Evolutionary conservation across 2,329 filamentous ascomycete species (phyloP).

Genomic region (Emergomyces africanus): DNA sequence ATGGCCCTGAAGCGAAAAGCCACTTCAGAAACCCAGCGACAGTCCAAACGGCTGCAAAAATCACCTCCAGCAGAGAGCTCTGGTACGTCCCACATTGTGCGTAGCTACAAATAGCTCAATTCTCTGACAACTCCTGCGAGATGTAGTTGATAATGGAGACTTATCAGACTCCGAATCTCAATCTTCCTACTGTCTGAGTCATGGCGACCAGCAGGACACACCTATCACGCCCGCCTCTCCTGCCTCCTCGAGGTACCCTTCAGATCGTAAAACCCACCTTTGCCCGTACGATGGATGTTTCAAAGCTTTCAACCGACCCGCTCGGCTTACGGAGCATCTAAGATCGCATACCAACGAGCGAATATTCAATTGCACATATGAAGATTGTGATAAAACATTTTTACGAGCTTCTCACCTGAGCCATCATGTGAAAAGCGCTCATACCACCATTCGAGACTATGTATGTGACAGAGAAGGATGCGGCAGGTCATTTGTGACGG

Average conservation of each 20-base stretch:
- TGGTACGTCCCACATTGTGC: slow-evolving; percentile 12
- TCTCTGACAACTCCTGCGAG: slow-evolving; percentile 29
- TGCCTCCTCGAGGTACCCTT: slow-evolving; percentile 38
- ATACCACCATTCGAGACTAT: slow-evolving; percentile 58
- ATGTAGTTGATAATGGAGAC: slow-evolving; percentile 21
- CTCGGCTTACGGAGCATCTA: slow-evolving; percentile 64
- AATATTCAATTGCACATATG: slow-evolving; percentile 58
- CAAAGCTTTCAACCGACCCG: slow-evolving; percentile 80
- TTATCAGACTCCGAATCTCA: slow-evolving; percentile 24
- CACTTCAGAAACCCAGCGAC: slow-evolving; percentile 14
- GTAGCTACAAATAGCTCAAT: slow-evolving; percentile 23
- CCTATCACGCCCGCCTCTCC: slow-evolving; percentile 41
- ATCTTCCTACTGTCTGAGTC: slow-evolving; percentile 19
- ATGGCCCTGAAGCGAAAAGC: slow-evolving; percentile 28
- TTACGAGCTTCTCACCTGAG: slow-evolving; percentile 75
- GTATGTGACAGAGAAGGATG: slow-evolving; percentile 61
- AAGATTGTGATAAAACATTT: slow-evolving; percentile 69
- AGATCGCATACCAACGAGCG: slow-evolving; percentile 78
- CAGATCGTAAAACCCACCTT: slow-evolving; percentile 60
- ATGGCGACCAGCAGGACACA: slow-evolving; percentile 28
- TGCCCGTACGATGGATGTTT: slow-evolving; percentile 63
- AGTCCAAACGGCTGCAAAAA: slow-evolving; percentile 22
- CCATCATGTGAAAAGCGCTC: slow-evolving; percentile 72
- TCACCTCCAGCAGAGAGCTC: slow-evolving; percentile 16
- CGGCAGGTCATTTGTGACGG: slow-evolving; percentile 68